phyloP scores from a whole-genome alignment of 2,329 filamentous ascomycete species.

The Zymoseptoria crescenta region DNA sequence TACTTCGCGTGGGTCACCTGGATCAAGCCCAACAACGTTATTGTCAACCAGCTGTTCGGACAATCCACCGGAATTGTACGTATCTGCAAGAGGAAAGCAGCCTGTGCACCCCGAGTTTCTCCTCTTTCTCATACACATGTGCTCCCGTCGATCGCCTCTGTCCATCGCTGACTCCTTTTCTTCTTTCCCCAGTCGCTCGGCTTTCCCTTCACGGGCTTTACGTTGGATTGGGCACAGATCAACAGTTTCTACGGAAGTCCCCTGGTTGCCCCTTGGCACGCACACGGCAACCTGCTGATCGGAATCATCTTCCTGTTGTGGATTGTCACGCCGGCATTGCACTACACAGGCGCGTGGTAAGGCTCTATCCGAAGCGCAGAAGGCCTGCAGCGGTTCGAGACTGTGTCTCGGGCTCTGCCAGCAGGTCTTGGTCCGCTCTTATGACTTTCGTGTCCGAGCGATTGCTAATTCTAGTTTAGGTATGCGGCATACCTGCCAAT shows the following conservation, averaged over 20 bases:
- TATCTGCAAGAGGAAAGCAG: background rate
- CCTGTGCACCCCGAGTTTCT: too few relatives aligned
- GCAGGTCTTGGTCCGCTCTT: too few relatives aligned
- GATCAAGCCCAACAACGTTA: conserved; percentile 76
- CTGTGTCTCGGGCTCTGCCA: too few relatives aligned
- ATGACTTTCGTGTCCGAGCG: too few relatives aligned
- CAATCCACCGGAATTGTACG: conserved; percentile 15
- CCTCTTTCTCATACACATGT: background rate
- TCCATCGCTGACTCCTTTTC: background rate
- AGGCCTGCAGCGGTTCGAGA: too few relatives aligned
- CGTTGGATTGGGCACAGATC: conserved; percentile 86
- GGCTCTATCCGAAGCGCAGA: too few relatives aligned
- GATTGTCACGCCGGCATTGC: conserved; percentile 19
- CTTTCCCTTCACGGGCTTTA: conserved; percentile 56
- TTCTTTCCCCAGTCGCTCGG: conserved; percentile 9
- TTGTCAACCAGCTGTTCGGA: conserved; percentile 42
- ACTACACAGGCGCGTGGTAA: conserved; percentile 67
- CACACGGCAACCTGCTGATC: conserved; percentile 23
- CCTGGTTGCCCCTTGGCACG: conserved; percentile 30
- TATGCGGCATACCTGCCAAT: conserved; percentile 83
- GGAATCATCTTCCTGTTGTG: conserved; percentile 19
- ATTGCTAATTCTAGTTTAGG: too few relatives aligned
- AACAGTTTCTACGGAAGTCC: conserved; percentile 69
- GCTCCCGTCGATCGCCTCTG: background rate
- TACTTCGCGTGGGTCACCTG: conserved; percentile 86